Base-by-base conservation (phyloP, 2,329 filamentous ascomycete genomes). In the Hypoxylon rubiginosum region DNA sequence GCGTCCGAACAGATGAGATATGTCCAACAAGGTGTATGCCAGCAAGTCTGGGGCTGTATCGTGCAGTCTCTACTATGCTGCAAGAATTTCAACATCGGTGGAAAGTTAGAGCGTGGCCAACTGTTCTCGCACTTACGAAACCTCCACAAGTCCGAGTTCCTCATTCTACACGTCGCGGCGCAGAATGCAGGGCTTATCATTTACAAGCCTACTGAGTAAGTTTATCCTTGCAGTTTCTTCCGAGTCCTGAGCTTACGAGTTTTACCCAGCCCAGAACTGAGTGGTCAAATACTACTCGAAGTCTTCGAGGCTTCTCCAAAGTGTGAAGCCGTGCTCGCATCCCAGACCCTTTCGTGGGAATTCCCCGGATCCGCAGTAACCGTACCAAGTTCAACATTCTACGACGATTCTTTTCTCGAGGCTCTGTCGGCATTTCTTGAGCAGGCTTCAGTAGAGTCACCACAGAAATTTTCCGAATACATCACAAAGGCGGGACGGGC, bases 271-370 rank as follows among this genome's bases (percentile, higher is more conserved):
- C 54, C 64, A 2, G 51, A 69, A 13, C 36, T 64, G 0, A 46
- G 21, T 10, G 65, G 53, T 1, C 49, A 62, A 15, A 72, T 87
- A 9, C 58, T 85, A 0, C 84, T 90, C 52, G 87, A 90, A 74
- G 78, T 79, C 0, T 89, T 89, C 63, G 87, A 90, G 72, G 79
- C 83, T 0, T 87, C 86, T 0, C 77, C 88, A 0, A 69, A 74
- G 1, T 83, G 83, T 1, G 79, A 84, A 46, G 73, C 79, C 15
- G 84, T 87, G 0, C 78, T 88, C 4, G 78, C 79, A 3, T 73
- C 83, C 0, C 72, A 82, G 48, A 79, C 71, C 0, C 71, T 90
- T 1, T 69, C 78, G 56, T 87, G 86, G 81, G 78, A 82, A 24
- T 90, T 90, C 69, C 87, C 87, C 0, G 85, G 83, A 0, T 73